Evolutionary conservation across 1,284 basidiomycete species (phyloP).

Genomic region (Volvariella volvacea): DNA sequence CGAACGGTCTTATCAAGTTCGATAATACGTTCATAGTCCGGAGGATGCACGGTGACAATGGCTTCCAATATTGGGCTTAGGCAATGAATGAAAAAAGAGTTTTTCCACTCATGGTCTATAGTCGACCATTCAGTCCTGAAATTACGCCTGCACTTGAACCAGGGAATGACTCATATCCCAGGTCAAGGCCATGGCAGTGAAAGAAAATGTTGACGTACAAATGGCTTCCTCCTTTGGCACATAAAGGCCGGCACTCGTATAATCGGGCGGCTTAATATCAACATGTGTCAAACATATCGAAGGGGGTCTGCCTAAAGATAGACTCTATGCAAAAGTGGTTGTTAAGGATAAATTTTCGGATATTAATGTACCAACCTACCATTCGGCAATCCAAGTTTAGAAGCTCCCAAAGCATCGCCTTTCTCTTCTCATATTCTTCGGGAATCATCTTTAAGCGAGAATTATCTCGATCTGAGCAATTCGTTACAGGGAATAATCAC

Average conservation of each 20-base stretch:
- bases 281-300: constrained; percentile 65
- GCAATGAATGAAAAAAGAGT: constrained; percentile 59
- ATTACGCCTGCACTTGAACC: too few relatives aligned
- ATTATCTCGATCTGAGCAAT: constrained; percentile 55
- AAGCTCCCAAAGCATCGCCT: constrained; percentile 69
- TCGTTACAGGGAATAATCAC: constrained; percentile 1
- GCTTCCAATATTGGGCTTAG: constrained; percentile 61
- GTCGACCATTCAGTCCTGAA: neutral
- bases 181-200: too few relatives aligned
- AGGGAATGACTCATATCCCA: too few relatives aligned
- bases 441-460: constrained; percentile 58
- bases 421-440: constrained; percentile 63
- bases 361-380: constrained; percentile 32
- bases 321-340: constrained; percentile 35
- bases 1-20: constrained; percentile 56
- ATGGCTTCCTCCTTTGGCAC: constrained; percentile 55
- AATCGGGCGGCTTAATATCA: constrained; percentile 58
- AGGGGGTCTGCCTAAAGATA: constrained; percentile 74
- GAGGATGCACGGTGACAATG: constrained; percentile 52
- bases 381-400: constrained; percentile 70
- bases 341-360: constrained; percentile 1
- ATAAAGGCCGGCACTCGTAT: constrained; percentile 45
- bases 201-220: constrained; percentile 40
- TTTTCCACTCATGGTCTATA: constrained; percentile 70
- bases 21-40: constrained; percentile 48